Evolutionary conservation across 805 yeast genomes (phyloP).

Genomic region (Saturnispora serradocipensis): DNA sequence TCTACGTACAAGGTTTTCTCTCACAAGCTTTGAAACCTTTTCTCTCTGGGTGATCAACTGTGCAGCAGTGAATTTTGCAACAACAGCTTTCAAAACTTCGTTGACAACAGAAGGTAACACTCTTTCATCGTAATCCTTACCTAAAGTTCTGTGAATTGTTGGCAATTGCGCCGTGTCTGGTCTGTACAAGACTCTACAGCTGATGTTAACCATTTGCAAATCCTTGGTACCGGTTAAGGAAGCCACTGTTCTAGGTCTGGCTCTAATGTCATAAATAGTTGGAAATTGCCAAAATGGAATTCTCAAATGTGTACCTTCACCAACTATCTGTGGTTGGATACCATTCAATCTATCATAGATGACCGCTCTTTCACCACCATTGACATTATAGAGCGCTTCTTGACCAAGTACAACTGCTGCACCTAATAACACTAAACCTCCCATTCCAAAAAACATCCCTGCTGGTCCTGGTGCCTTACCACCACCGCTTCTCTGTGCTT

Average conservation of each 20-base stretch:
- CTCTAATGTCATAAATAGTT: conserved; percentile 86
- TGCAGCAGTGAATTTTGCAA: conserved; percentile 97
- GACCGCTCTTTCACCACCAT: conserved; percentile 98
- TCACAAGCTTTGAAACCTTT: conserved; percentile 81
- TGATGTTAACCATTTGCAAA: conserved; percentile 96
- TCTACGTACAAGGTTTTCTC: conserved; percentile 84
- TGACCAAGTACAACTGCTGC: conserved; percentile 47
- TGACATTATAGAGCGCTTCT: conserved; percentile 70
- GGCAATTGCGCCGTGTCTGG: conserved; percentile 79
- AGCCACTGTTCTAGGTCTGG: conserved; percentile 93
- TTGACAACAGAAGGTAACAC: conserved; percentile 95
- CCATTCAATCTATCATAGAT: conserved; percentile 84
- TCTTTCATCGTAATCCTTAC: conserved; percentile 91
- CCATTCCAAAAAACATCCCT: conserved; percentile 53
- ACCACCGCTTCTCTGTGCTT: conserved; percentile 27
- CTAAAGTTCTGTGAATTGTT: conserved; percentile 81
- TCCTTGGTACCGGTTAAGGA: conserved; percentile 97
- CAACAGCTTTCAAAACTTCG: conserved; percentile 92
- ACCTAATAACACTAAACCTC: conserved; percentile 50
- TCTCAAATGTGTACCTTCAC: conserved; percentile 92
- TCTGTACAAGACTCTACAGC: conserved; percentile 93
- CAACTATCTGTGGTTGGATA: conserved; percentile 69
- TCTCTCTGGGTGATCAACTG: conserved; percentile 99
- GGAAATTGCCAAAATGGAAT: conserved; percentile 95
- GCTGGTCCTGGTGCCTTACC: conserved; percentile 32